Evolutionary conservation across 257 asterid genomes (phyloP), one percentile per base, ranked within the genome.

Genomic region (Gentiana dahurica): DNA sequence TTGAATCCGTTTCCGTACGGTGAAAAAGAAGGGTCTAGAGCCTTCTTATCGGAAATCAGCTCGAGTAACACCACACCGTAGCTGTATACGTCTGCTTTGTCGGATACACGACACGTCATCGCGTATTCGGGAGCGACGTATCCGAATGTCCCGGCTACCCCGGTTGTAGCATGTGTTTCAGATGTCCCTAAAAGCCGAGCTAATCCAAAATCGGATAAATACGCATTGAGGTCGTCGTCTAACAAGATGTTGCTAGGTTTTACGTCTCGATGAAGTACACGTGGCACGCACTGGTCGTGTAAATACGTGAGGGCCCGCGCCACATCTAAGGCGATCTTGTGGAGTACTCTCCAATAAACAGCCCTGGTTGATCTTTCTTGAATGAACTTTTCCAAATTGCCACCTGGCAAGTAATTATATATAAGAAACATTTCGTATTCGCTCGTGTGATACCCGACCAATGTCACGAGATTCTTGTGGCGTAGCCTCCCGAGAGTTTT

Each of bases 111-210:
- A 51, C 97, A 86, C 0, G 96, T 86, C 96, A 84, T 79, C 1
- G 97, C 96, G 51, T 89, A 89, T 53, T 89, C 97, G 0, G 97
- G 97, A 12, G 95, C 97, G 3, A 89, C 95, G 36, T 90, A 90
- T 6, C 97, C 97, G 4, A 86, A 84, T 4, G 97, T 89, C 46
- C 97, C 97, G 0, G 95, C 94, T 53, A 89, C 97, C 1, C 95
- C 92, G 0, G 97, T 89, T 0, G 97, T 83, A 37, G 94, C 97
- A 32, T 86, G 95, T 2, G 95, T 89, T 51, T 86, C 95, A 0
- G 95, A 86, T 1, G 95, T 81, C 13, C 95, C 95, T 33, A 86
- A 73, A 33, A 86, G 81, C 62, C 94, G 52, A 37, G 97, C 95
- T 51, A 89, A 75, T 15, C 97, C 95, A 51, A 89, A 89, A 66